Conservation (phyloP, 192 early-diverging fungal genomes). For the Entophlyctis luteolus region DNA sequence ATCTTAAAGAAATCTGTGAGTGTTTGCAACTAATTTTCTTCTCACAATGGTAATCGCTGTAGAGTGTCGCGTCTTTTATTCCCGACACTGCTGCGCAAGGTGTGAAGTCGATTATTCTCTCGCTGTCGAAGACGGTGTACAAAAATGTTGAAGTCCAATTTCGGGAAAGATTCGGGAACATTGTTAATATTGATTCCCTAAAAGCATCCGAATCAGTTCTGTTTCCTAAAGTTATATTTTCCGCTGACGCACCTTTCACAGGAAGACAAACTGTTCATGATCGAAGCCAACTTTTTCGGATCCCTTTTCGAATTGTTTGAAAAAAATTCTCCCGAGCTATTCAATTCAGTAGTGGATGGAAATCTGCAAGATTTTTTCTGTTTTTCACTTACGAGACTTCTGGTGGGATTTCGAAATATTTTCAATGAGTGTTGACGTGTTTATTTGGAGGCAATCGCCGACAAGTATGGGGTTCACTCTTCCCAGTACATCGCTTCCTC, state of each 20-base stretch:
- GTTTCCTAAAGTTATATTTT: neutral
- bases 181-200: neutral
- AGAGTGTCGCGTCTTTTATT: neutral
- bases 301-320: neutral
- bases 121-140: neutral
- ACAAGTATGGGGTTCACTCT: constrained; percentile 10
- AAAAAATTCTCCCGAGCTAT: neutral
- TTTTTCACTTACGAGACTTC: neutral
- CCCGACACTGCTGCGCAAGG: constrained; percentile 1
- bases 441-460: neutral
- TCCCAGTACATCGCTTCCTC: neutral
- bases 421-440: neutral
- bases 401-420: neutral
- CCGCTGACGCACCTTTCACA: no score
- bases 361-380: neutral
- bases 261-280: constrained; percentile 19
- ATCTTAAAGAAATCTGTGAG: neutral
- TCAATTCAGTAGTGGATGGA: neutral
- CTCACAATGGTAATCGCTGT: neutral
- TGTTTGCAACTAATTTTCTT: neutral
- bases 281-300: constrained; percentile 9
- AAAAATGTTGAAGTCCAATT: neutral
- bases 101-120: constrained; percentile 3
- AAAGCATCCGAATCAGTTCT: neutral
- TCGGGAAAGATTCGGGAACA: neutral